Conservation (phyloP, 257 asterid species). For the Orobanche coerulescens region DNA sequence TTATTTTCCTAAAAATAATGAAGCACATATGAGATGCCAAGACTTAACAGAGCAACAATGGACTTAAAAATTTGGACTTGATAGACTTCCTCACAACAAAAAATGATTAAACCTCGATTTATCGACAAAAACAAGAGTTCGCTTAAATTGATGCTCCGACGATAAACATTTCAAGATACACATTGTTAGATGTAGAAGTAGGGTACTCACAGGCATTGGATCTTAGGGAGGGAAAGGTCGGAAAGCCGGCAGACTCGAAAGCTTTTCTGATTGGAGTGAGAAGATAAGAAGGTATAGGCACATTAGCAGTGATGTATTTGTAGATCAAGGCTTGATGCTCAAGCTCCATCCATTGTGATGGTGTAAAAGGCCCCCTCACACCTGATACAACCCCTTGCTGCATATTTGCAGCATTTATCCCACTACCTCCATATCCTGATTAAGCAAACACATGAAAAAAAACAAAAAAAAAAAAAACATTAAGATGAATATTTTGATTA, state of each 20-base stretch:
- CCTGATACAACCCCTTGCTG: conserved; percentile 41
- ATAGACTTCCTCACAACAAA: no score
- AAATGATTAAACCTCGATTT: no score
- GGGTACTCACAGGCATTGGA: conserved; percentile 49
- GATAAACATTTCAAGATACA: neutral
- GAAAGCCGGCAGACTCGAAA: conserved; percentile 49
- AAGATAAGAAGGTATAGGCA: conserved; percentile 62
- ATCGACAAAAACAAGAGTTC: neutral
- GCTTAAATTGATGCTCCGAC: neutral
- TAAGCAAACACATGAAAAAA: neutral
- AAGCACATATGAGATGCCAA: neutral
- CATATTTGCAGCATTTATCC: conserved; percentile 36
- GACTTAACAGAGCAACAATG: neutral
- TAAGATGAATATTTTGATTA: no score
- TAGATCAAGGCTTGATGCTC: conserved; percentile 87
- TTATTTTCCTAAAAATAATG: neutral
- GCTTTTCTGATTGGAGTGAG: conserved; percentile 69
- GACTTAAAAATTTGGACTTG: neutral
- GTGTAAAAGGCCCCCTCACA: conserved; percentile 52
- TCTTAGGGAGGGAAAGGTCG: conserved; percentile 41
- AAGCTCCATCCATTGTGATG: conserved; percentile 73
- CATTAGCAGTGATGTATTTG: conserved; percentile 60
- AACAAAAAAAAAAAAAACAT: neutral
- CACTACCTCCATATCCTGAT: conserved; percentile 42
- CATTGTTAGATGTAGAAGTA: neutral